Base-by-base conservation (phyloP, 2,329 filamentous ascomycete species). In the Microdochium trichocladiopsis region DNA sequence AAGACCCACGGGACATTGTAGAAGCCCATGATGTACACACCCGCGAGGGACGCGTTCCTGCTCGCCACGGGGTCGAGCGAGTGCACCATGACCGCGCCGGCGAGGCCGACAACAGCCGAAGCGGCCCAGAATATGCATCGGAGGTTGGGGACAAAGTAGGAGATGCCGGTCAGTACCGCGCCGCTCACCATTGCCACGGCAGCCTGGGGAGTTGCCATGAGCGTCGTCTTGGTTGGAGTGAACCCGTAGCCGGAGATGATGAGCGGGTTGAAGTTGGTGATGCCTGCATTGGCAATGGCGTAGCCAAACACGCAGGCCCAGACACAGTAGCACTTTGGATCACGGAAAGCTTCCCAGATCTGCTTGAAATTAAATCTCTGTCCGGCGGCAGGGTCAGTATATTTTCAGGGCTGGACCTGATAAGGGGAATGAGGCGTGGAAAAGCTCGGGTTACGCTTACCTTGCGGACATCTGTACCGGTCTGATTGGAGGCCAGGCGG, bases 201-300 rank as follows among this genome's bases (percentile, higher is more conserved):
- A 0, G 65, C 63, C 31, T 68, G 65, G 0, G 66, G 66, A 0
- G 64, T 66, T 0, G 65, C 63, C 61, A 67, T 64, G 0, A 67
- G 50, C 1, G 63, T 63, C 0, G 63, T 66, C 21, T 61, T 62
- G 0, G 57, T 58, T 37, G 58, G 56, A 4, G 55, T 61, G 48
- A 66, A 69, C 0, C 67, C 80, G 0, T 72, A 70, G 56, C 77
- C 64, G 0, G 82, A 82, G 33, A 80, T 70, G 54, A 80, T 79
- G 16, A 80, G 63, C 1, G 76, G 74, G 1, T 76, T 76, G 51
- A 79, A 80, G 60, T 83, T 75, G 64, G 88, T 86, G 61, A 88
- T 79, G 62, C 86, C 86, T 51, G 83, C 82, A 55, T 88, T 83
- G 48, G 84, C 83, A 22, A 88, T 73, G 18, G 85, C 84, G 58